A percentile compares a stretch with the other conserved stretches of the same genome.
Evolutionary conservation across 1,284 basidiomycete species (phyloP).

Genomic region (Mycosarcoma maydis): DNA sequence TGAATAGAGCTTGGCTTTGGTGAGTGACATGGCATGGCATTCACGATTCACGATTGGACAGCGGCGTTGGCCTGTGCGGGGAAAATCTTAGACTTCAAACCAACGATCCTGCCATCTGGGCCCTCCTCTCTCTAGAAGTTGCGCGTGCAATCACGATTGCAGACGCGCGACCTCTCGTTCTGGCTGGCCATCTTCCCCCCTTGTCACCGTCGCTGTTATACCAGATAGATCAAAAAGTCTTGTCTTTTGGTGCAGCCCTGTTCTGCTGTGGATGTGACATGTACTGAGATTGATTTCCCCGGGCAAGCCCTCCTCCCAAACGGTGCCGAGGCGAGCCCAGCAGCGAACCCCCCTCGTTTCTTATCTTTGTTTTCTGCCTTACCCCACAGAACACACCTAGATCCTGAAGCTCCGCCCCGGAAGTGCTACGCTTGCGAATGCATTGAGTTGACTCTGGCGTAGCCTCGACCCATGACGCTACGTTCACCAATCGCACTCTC

Average conservation of each 20-base stretch:
- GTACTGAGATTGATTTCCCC: conserved; percentile 16
- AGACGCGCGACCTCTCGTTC: not conserved
- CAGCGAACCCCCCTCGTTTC: conserved; percentile 4
- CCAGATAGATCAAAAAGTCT: no score
- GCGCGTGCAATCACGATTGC: not conserved
- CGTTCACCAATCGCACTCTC: not conserved
- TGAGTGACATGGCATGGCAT: no score
- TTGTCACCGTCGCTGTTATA: no score
- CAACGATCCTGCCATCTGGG: no score
- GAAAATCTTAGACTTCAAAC: conserved; percentile 19
- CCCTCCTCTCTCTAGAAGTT: not conserved
- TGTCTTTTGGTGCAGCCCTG: no score
- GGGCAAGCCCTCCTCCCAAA: conserved; percentile 2
- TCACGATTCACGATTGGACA: no score
- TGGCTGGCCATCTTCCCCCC: no score
- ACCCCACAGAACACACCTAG: conserved; percentile 3
- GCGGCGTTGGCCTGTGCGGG: conserved; percentile 24
- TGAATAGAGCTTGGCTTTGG: no score
- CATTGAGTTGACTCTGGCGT: no score
- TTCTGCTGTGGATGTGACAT: not conserved
- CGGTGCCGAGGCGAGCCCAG: conserved; percentile 37
- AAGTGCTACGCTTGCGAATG: no score
- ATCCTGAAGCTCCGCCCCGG: conserved; percentile 22
- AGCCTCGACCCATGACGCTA: no score
- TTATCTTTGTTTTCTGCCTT: not conserved